These are phyloP conservation scores for Podaxis sp. DNA, from an alignment of 768 basidiomycete genomes.

Conservation along the genomic window DNA sequence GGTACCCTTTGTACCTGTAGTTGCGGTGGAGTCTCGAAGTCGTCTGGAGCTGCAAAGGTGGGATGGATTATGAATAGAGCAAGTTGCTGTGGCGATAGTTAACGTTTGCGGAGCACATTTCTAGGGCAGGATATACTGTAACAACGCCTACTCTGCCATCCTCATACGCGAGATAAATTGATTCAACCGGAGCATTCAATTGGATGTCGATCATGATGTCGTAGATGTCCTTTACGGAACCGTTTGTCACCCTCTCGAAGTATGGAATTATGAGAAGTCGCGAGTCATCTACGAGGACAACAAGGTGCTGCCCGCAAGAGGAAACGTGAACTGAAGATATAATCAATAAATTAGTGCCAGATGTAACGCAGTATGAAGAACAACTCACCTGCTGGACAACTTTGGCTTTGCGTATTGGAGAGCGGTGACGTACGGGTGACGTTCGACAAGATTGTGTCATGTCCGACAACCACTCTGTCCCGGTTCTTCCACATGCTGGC, in stretches of 20 bases:
- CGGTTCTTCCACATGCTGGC: neutral
- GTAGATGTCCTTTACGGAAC: slow-evolving; percentile 25
- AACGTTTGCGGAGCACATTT: neutral
- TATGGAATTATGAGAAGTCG: slow-evolving; percentile 41
- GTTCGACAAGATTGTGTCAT: neutral
- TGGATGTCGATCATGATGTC: slow-evolving; percentile 39
- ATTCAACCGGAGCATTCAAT: slow-evolving; percentile 34
- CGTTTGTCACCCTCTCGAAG: slow-evolving; percentile 37
- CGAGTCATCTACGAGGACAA: slow-evolving; percentile 33
- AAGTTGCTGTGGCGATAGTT: slow-evolving; percentile 23
- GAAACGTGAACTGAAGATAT: slow-evolving; percentile 43
- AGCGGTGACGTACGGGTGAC: neutral
- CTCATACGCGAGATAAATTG: slow-evolving; percentile 52
- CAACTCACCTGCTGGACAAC: neutral
- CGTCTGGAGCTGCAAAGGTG: slow-evolving; percentile 8
- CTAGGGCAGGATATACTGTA: slow-evolving; percentile 37
- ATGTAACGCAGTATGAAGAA: too few species aligned
- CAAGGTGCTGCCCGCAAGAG: slow-evolving; percentile 45
- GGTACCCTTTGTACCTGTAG: slow-evolving; percentile 16
- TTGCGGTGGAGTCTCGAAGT: slow-evolving; percentile 5
- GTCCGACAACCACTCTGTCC: neutral
- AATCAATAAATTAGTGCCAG: neutral
- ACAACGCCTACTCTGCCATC: slow-evolving; percentile 42
- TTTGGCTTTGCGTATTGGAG: too few species aligned
- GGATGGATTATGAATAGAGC: slow-evolving; percentile 25